Conservation (phyloP, 805 yeast species). For the Candida ponderosae region DNA sequence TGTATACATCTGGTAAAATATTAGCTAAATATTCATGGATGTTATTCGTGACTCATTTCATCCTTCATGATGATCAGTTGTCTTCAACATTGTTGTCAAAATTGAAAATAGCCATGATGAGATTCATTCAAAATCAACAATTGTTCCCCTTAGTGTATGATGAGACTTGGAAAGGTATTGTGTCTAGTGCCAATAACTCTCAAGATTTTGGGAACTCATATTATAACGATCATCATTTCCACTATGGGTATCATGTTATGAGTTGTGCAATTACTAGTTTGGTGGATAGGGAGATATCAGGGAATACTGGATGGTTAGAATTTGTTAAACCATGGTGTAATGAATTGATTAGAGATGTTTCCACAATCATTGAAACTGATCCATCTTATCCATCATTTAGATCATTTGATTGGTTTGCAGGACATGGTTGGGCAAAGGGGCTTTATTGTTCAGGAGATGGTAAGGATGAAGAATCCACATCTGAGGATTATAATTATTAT, state of each 20-base stretch:
- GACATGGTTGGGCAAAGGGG: constrained; percentile 78
- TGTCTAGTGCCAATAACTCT: constrained; percentile 53
- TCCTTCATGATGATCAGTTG: constrained; percentile 48
- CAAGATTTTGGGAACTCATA: constrained; percentile 69
- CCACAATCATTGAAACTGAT: constrained; percentile 50
- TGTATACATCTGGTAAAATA: constrained; percentile 85
- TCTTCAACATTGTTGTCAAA: constrained; percentile 45
- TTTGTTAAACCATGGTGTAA: constrained; percentile 45
- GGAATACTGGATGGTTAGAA: constrained; percentile 44
- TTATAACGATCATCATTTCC: constrained; percentile 73
- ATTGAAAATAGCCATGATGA: constrained; percentile 59
- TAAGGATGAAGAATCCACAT: constrained; percentile 65
- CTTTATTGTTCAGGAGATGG: constrained; percentile 67
- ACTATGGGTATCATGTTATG: constrained; percentile 67
- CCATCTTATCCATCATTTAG: constrained; percentile 56
- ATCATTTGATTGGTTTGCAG: constrained; percentile 68
- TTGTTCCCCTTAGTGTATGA: constrained; percentile 72
- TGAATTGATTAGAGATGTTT: constrained; percentile 57
- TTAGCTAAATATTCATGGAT: constrained; percentile 88
- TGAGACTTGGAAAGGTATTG: constrained; percentile 67
- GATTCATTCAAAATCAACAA: constrained; percentile 66
- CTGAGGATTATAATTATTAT: constrained; percentile 68
- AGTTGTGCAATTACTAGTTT: constrained; percentile 59
- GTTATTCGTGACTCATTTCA: constrained; percentile 60
- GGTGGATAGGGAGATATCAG: constrained; percentile 37